Evolutionary conservation across 116 monocot genomes (phyloP), one percentile per base, ranked within the genome.

Genomic region (Cymodocea nodosa): DNA sequence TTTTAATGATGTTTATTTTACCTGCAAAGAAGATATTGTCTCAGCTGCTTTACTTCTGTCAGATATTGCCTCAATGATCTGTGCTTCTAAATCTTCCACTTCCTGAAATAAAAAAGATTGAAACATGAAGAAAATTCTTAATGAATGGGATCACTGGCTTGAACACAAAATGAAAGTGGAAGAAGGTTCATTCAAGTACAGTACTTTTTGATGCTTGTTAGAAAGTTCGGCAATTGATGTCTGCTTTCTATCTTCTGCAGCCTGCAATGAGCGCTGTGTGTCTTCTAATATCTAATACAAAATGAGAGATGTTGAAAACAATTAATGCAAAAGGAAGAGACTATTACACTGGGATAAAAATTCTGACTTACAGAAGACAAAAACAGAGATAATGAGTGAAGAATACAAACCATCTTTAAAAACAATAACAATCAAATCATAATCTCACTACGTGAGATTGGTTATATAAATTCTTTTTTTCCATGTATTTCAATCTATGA

Each of bases 21-120:
- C 97, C 82, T 98, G 98, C 34, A 98, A 76, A 75, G 92, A 92
- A 56, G 86, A 78, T n/a, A 86, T 77, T n/a, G 84, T 84, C 75
- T 92, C 88, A 77, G 82, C 73, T 50, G 86, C 73, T 73, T 98
- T 98, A 58, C 53, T 85, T 80, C 98, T 92, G 20, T 98, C 89
- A 62, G 76, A 70, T 62, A 82, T 23, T 67, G 75, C 74, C 75
- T 98, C 98, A 55, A 82, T 70, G 74, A 98, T 72, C 71, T 98
- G 98, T 54, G 81, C 77, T 74, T 92, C 85, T 65, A 89, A 71
- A 68, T 78, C 82, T 70, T 87, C 92, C 68, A 86, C 15, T 77
- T 77, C 83, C 98, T 94, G 60, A 68, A 71, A 18, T 36, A 17
- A 72, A 56, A 65, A 72, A 64, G 73, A 57, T 49, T 13, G 24